Conservation (phyloP, 2,329 filamentous ascomycete genomes). For the Aspergillus ibericus region DNA sequence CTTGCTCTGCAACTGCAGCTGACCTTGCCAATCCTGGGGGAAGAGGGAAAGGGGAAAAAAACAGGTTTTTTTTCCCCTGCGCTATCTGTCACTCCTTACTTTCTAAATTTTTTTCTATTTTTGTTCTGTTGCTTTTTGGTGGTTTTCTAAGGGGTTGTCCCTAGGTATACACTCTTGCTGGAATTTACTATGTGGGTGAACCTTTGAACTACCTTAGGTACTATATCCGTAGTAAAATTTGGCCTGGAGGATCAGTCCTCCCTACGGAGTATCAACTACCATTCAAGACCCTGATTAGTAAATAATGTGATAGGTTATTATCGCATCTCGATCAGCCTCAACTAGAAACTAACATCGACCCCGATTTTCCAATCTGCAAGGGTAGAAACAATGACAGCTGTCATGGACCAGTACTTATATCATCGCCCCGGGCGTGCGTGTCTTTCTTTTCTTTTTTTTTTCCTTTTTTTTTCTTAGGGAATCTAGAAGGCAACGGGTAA, state of each 20-base stretch:
- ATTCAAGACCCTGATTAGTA: neutral
- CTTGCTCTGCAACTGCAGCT: neutral
- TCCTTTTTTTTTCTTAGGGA: neutral
- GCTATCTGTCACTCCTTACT: neutral
- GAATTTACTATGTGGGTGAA: no score
- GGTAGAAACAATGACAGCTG: conserved; percentile 13
- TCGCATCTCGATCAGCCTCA: neutral
- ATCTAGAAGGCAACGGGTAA: conserved; percentile 5
- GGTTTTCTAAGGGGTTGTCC: neutral
- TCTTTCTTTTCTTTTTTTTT: neutral
- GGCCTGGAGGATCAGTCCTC: no score
- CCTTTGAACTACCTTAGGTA: no score
- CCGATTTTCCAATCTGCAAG: conserved; percentile 1
- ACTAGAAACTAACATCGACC: neutral
- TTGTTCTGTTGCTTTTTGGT: neutral
- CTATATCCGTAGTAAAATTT: no score
- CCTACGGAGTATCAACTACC: no score
- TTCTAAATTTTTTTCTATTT: neutral
- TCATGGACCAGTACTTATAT: conserved; percentile 2
- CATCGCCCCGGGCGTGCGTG: neutral
- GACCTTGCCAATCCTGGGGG: neutral
- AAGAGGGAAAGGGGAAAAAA: neutral
- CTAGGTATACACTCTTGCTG: neutral
- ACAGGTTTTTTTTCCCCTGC: neutral
- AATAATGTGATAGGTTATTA: neutral